Conservation (phyloP, 2,329 filamentous ascomycete species). For the Clonostachys sp. region DNA sequence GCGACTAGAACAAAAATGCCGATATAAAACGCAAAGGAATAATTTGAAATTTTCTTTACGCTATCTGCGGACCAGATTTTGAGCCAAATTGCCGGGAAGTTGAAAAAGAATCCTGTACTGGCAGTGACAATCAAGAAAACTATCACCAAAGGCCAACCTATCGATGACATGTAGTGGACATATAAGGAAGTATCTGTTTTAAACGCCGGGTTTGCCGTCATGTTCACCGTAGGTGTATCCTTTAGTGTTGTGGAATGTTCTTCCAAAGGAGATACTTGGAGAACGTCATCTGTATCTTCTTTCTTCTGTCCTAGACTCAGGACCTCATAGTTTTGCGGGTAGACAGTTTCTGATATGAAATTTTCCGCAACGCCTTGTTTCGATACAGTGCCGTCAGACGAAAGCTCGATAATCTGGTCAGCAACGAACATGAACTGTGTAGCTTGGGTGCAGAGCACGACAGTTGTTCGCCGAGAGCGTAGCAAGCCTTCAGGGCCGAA, state of each 20-base stretch:
- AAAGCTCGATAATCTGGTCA: conserved; percentile 43
- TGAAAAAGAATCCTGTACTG: conserved; percentile 14
- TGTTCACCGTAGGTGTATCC: too few relatives aligned
- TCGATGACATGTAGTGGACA: background rate
- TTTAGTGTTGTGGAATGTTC: background rate
- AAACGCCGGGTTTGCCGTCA: too few relatives aligned
- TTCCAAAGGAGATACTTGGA: background rate
- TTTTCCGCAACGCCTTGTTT: conserved; percentile 1
- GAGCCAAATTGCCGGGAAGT: conserved; percentile 29
- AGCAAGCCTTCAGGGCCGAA: conserved; percentile 34
- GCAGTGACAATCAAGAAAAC: background rate
- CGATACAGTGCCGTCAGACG: conserved; percentile 20
- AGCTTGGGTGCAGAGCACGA: conserved; percentile 30
- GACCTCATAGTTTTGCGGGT: background rate
- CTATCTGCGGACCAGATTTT: conserved; percentile 30
- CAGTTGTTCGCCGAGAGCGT: conserved; percentile 26
- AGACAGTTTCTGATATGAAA: too few relatives aligned
- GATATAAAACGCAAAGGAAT: conserved; percentile 17
- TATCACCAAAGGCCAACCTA: background rate
- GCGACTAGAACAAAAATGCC: conserved; percentile 19
- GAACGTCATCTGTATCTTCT: background rate
- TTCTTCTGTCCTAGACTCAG: background rate
- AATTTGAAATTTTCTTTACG: background rate
- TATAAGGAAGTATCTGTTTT: background rate
- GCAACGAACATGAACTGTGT: conserved; percentile 22